Evolutionary conservation across 1,284 basidiomycete genomes (phyloP), one percentile per base, ranked within the genome.

Genomic region (Thelephora terrestris): DNA sequence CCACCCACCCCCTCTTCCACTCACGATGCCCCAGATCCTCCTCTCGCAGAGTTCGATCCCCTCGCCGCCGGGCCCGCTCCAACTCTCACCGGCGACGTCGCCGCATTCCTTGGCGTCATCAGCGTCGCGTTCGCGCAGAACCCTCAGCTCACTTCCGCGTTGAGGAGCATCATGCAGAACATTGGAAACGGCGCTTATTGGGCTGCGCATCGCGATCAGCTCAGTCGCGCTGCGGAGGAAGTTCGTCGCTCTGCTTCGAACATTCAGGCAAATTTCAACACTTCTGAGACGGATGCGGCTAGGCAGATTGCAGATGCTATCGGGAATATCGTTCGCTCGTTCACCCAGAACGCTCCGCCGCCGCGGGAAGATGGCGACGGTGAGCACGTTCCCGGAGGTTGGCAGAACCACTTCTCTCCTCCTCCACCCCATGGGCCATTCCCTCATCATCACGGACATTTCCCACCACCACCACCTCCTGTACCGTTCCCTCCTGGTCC

Each of bases 101-200:
- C 82, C 2, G 60, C 70, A 1, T 66, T 88, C 25, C 63, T 88
- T 49, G 70, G 69, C 42, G 70, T 70, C 2, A 59, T 86, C 46
- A 74, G 71, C 32, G 65, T 59, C 18, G 69, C 78, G 21, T 63
- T 87, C 43, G 64, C 73, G 0, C 62, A 74, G 7, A 82, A 87
- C 56, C 85, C 85, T 2, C 84, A 88, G 54, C 62, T 88, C 10
- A 75, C 79, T 2, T 79, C 83, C 51, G 73, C 73, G 35, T 58
- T 88, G 47, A 78, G 75, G 47, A 79, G 75, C 55, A 74, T 88
- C 39, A 58, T 79, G 34, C 66, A 67, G 47, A 84, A 86, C 55
- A 68, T 79, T 7, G 68, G 73, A 3, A 75, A 69, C 46, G 85
- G 84, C 18, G 65, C 70, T 14, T 88, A 88, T 57, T 87, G 81